phyloP scores from a whole-genome alignment of 257 asterid genomes.

The Lantana camara region DNA sequence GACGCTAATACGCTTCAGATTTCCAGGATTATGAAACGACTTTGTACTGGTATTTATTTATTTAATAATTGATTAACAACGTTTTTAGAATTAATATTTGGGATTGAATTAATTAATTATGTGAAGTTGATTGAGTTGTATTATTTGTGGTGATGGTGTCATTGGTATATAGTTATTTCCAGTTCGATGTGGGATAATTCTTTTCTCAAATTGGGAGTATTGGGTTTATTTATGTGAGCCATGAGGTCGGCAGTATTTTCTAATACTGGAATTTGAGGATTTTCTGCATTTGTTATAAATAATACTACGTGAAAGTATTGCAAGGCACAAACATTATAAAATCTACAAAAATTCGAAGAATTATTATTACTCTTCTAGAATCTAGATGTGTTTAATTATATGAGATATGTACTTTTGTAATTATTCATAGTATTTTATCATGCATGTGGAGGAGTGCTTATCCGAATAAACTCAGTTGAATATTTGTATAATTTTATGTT shows the following conservation, averaged over 20 bases:
- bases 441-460: not conserved
- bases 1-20: constrained; percentile 32
- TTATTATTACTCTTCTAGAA: too few species aligned
- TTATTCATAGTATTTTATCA: not conserved
- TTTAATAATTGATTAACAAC: constrained; percentile 2
- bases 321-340: too few species aligned
- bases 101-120: not conserved
- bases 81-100: not conserved
- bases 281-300: too few species aligned
- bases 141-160: not conserved
- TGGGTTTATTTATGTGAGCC: too few species aligned
- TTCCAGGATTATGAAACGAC: constrained; percentile 7
- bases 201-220: too few species aligned
- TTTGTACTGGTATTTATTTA: not conserved
- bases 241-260: too few species aligned
- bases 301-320: too few species aligned
- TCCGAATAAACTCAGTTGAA: not conserved
- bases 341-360: too few species aligned
- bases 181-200: too few species aligned
- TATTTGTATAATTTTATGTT: not conserved
- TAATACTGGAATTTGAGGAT: not conserved
- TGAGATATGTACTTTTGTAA: too few species aligned
- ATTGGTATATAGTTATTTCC: not conserved
- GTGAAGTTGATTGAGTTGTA: not conserved
- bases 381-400: too few species aligned